A percentile compares a stretch with the other conserved stretches of the same genome.
These are phyloP conservation scores for Zymoseptoria pseudotritici DNA, from an alignment of 2,329 filamentous ascomycete species.

Conservation along the genomic window DNA sequence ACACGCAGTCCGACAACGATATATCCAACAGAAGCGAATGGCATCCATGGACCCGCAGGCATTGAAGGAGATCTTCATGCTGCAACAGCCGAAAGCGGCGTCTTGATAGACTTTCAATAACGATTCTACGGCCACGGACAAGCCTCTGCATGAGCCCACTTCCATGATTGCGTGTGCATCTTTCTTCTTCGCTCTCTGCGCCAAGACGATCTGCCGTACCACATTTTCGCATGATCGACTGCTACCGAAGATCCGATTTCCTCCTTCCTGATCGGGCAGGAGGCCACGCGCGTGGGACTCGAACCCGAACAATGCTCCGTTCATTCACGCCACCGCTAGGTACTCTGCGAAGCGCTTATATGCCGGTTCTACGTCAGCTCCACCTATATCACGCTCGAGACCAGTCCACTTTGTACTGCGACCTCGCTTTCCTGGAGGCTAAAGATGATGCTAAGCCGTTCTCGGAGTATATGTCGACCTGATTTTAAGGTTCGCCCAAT, in stretches of 20 bases:
- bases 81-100: constrained; percentile 40
- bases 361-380: background rate
- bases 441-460: background rate
- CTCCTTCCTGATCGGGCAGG: background rate
- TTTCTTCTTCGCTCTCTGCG: background rate
- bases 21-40: constrained; percentile 82
- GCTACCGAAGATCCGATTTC: background rate
- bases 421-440: background rate
- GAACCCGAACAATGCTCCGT: background rate
- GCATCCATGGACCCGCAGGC: constrained; percentile 75
- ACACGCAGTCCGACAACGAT: constrained; percentile 68
- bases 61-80: constrained; percentile 77
- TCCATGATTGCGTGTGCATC: background rate
- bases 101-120: constrained; percentile 1
- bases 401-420: background rate
- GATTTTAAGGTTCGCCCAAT: background rate
- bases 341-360: background rate
- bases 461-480: background rate
- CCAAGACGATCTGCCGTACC: background rate
- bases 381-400: background rate
- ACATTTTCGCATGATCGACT: background rate
- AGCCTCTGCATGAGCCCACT: background rate
- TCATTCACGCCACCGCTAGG: background rate
- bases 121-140: background rate
- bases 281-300: background rate